Percentiles rank a stretch among this genome's conserved stretches.
Evolutionary conservation across 805 yeast species (phyloP).

Genomic region (Zygosaccharomyces gambellarensis): DNA sequence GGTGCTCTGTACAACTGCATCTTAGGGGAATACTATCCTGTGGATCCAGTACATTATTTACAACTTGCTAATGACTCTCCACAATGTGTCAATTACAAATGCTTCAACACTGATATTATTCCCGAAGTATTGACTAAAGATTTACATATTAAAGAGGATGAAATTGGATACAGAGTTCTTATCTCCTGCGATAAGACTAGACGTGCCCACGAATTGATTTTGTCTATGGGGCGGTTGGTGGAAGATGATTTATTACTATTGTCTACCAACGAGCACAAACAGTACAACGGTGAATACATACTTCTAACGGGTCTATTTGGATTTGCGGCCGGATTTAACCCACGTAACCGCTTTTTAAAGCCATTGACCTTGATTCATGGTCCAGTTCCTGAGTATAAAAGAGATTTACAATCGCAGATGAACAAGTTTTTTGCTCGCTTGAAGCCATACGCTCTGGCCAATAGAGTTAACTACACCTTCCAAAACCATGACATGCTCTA

Average conservation of each 20-base stretch:
- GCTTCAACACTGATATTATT: slow-evolving; percentile 14
- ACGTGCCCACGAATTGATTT: slow-evolving; percentile 18
- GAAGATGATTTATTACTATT: slow-evolving; percentile 64
- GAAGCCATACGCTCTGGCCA: slow-evolving; percentile 50
- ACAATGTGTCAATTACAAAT: slow-evolving; percentile 10
- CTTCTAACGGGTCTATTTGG: slow-evolving; percentile 54
- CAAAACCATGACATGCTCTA: slow-evolving; percentile 55
- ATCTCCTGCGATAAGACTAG: slow-evolving; percentile 16
- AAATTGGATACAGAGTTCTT: slow-evolving; percentile 18
- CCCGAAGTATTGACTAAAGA: slow-evolving; percentile 11
- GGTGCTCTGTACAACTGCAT: slow-evolving; percentile 37
- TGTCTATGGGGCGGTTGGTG: slow-evolving; percentile 36
- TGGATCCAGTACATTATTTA: slow-evolving; percentile 18
- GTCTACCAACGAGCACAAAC: slow-evolving; percentile 36
- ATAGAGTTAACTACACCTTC: slow-evolving; percentile 65
- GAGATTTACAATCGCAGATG: slow-evolving; percentile 58
- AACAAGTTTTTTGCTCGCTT: slow-evolving; percentile 57
- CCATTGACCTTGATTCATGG: slow-evolving; percentile 58
- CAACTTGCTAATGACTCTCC: slow-evolving; percentile 9
- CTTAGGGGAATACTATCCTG: slow-evolving; percentile 39
- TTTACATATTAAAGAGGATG: slow-evolving; percentile 6
- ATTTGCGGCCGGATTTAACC: slow-evolving; percentile 73
- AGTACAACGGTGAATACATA: slow-evolving; percentile 50
- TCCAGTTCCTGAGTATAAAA: slow-evolving; percentile 66
- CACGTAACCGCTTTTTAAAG: slow-evolving; percentile 46